Evolutionary conservation across 2,329 filamentous ascomycete species (phyloP).

Genomic region (Dactylellina cionopaga): DNA sequence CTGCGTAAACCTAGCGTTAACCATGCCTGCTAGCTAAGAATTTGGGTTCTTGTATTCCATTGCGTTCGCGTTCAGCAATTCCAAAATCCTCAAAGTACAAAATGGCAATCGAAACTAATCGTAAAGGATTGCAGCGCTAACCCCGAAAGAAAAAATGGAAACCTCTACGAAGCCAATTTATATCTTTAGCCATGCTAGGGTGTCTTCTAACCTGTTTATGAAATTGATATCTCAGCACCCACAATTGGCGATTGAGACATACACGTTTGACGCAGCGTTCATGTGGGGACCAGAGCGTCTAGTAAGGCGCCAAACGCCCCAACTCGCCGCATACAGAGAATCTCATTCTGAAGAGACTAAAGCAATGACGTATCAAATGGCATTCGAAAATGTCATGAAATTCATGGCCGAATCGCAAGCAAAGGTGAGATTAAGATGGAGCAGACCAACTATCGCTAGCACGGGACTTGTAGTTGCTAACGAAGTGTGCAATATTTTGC

Average conservation of each 20-base stretch:
- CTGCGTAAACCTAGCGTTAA: too few relatives aligned
- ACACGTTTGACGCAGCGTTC: neutral
- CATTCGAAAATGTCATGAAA: neutral
- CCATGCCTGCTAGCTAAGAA: too few relatives aligned
- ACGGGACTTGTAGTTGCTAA: too few relatives aligned
- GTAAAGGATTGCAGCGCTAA: too few relatives aligned
- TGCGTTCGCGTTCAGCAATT: too few relatives aligned
- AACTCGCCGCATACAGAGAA: neutral
- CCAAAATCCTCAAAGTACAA: too few relatives aligned
- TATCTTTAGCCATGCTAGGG: neutral
- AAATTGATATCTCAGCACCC: neutral
- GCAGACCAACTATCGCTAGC: too few relatives aligned
- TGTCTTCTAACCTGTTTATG: neutral
- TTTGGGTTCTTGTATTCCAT: too few relatives aligned
- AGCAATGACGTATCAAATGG: constrained; percentile 3
- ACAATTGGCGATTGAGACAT: neutral
- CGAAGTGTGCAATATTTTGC: neutral
- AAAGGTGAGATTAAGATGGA: neutral
- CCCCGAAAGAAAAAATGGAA: neutral
- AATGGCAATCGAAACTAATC: too few relatives aligned
- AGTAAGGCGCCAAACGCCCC: neutral
- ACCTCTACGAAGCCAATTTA: neutral
- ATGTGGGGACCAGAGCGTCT: neutral
- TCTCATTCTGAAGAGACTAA: neutral
- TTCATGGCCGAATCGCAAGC: neutral